Evolutionary conservation across 2,329 filamentous ascomycete genomes (phyloP).

Genomic region (Penicillium hesseltinei): DNA sequence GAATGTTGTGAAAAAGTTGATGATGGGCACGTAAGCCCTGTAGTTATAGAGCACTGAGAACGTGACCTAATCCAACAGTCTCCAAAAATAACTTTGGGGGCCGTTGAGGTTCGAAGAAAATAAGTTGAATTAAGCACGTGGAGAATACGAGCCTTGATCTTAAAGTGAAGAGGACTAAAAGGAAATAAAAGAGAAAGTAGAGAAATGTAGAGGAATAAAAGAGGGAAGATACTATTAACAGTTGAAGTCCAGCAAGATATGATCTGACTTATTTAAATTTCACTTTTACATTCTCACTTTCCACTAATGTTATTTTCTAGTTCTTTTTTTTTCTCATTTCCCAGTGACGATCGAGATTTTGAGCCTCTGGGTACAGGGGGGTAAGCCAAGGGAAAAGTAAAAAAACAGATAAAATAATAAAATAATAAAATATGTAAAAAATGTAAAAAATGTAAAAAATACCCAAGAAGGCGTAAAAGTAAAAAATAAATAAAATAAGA

Average conservation of each 20-base stretch:
- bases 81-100: slow-evolving; percentile 14
- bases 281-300: not conserved
- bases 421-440: not conserved
- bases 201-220: not conserved
- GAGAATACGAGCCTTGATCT: slow-evolving; percentile 18
- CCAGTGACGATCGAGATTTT: slow-evolving; percentile 26
- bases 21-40: not conserved
- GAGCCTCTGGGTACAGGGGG: slow-evolving; percentile 23
- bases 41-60: not conserved
- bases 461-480: not conserved
- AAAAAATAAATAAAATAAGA: not conserved
- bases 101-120: slow-evolving; percentile 3
- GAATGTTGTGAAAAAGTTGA: not conserved
- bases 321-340: slow-evolving; percentile 6
- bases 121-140: slow-evolving; percentile 18
- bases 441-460: no score
- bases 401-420: not conserved
- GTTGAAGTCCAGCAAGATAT: slow-evolving; percentile 11
- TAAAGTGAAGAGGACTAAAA: not conserved
- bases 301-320: not conserved
- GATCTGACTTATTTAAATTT: slow-evolving; percentile 8
- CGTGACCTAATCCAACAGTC: not conserved
- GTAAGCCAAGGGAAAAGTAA: not conserved
- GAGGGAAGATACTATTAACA: not conserved
- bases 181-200: not conserved